These are phyloP conservation scores for Lepidium didymum DNA, from an alignment of 345 rosid genomes.

Conservation along the genomic window DNA sequence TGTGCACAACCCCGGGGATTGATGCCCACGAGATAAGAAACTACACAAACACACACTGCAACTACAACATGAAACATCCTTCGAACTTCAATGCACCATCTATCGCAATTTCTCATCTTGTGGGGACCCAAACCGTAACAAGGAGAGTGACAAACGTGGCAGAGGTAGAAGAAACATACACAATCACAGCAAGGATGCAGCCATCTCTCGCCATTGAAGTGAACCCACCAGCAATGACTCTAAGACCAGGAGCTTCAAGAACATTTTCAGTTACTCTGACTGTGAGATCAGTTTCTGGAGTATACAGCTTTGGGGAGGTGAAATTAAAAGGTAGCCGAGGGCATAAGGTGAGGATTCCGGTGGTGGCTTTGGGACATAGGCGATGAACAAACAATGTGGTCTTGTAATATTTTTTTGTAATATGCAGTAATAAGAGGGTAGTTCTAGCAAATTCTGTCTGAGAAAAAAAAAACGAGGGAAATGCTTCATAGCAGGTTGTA, in stretches of 20 bases:
- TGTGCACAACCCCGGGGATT: slow-evolving; percentile 91
- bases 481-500: slow-evolving; percentile 22
- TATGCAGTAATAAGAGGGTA: slow-evolving; percentile 51
- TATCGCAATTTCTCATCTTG: slow-evolving; percentile 72
- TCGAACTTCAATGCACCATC: slow-evolving; percentile 85
- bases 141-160: slow-evolving; percentile 82
- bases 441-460: slow-evolving; percentile 17
- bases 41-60: slow-evolving; percentile 69
- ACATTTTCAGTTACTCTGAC: slow-evolving; percentile 63
- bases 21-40: slow-evolving; percentile 63
- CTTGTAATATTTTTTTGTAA: slow-evolving; percentile 54
- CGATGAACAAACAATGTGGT: slow-evolving; percentile 36
- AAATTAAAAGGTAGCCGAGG: slow-evolving; percentile 90
- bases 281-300: slow-evolving; percentile 56
- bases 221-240: slow-evolving; percentile 83
- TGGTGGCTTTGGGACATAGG: slow-evolving; percentile 68
- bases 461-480: not conserved
- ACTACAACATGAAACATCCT: slow-evolving; percentile 70
- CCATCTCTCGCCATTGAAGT: slow-evolving; percentile 75
- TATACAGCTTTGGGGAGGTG: slow-evolving; percentile 82
- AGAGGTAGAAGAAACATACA: slow-evolving; percentile 66
- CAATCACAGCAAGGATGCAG: slow-evolving; percentile 71
- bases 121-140: slow-evolving; percentile 51
- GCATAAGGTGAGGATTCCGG: slow-evolving; percentile 84
- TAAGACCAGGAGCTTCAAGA: slow-evolving; percentile 58